These are phyloP conservation scores for Hypoxylon sp. DNA, from an alignment of 2,329 filamentous ascomycete species.

Conservation along the genomic window DNA sequence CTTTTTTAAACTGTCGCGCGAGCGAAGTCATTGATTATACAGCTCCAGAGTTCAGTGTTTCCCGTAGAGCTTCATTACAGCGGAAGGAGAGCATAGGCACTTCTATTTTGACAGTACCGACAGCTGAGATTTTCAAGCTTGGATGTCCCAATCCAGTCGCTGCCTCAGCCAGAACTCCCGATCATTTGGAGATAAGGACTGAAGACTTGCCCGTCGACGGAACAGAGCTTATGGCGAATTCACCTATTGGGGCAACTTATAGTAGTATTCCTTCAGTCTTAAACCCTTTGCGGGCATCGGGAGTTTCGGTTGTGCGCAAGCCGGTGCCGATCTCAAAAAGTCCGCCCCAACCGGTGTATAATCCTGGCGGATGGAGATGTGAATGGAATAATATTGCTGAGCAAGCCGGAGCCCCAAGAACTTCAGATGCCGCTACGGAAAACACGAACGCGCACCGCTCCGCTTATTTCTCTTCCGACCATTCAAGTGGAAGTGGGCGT, in stretches of 20 bases:
- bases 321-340: slow-evolving; percentile 23
- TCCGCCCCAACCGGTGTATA: slow-evolving; percentile 46
- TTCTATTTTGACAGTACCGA: slow-evolving; percentile 48
- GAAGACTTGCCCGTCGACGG: slow-evolving; percentile 27
- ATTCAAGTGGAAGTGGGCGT: slow-evolving; percentile 12
- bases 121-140: slow-evolving; percentile 46
- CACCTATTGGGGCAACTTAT: slow-evolving; percentile 38
- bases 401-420: slow-evolving; percentile 27
- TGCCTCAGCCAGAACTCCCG: slow-evolving; percentile 1
- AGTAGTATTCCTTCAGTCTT: slow-evolving; percentile 12
- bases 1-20: slow-evolving; percentile 48
- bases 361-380: slow-evolving; percentile 49
- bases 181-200: slow-evolving; percentile 17
- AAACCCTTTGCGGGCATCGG: slow-evolving; percentile 11
- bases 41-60: slow-evolving; percentile 47
- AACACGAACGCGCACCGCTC: slow-evolving; percentile 13
- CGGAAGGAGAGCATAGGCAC: slow-evolving; percentile 45
- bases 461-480: slow-evolving; percentile 20
- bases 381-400: slow-evolving; percentile 49
- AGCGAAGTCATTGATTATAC: slow-evolving; percentile 50
- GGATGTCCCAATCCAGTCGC: slow-evolving; percentile 9
- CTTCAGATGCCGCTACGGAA: slow-evolving; percentile 7
- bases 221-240: slow-evolving; percentile 44
- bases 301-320: slow-evolving; percentile 21
- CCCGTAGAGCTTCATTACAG: slow-evolving; percentile 48